These are phyloP conservation scores for Suillus ampliporus DNA, from an alignment of 768 basidiomycete genomes.

Conservation along the genomic window DNA sequence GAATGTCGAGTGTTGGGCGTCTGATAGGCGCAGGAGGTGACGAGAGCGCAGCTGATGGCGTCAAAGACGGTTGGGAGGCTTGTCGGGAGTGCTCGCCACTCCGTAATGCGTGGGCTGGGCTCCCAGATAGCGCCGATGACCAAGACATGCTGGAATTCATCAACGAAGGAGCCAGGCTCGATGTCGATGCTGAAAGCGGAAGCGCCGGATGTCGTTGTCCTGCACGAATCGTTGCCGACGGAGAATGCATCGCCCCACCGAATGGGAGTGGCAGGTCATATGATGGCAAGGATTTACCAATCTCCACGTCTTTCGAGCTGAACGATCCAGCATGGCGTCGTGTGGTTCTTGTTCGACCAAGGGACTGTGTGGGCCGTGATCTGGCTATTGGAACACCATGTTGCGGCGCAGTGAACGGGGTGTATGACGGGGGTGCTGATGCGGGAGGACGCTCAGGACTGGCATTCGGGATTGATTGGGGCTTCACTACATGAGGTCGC, in stretches of 20 bases:
- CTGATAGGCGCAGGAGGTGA: conserved; percentile 31
- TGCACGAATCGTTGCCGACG: conserved; percentile 48
- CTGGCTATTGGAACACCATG: conserved; percentile 34
- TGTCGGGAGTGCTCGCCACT: conserved; percentile 46
- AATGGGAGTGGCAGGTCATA: conserved; percentile 47
- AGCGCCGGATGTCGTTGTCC: conserved; percentile 55
- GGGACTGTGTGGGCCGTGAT: conserved; percentile 31
- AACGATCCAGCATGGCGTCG: conserved; percentile 95
- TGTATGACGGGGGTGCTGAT: conserved; percentile 32
- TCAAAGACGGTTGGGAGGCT: conserved; percentile 48
- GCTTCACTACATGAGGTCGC: conserved; percentile 40
- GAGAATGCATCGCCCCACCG: conserved; percentile 30
- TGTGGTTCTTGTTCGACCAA: conserved; percentile 57
- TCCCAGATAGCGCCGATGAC: conserved; percentile 22
- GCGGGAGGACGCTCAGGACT: conserved; percentile 33
- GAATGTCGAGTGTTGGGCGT: conserved; percentile 51
- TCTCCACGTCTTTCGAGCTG: conserved; percentile 89
- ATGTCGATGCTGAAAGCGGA: conserved; percentile 37
- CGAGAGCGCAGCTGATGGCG: conserved; percentile 44
- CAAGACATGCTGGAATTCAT: conserved; percentile 13
- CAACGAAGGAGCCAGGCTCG: conserved; percentile 21
- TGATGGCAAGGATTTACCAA: conserved; percentile 81
- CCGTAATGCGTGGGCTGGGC: conserved; percentile 15
- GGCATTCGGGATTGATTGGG: conserved; percentile 31
- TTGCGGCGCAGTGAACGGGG: conserved; percentile 27